Evolutionary conservation across 805 yeast species (phyloP).

Genomic region (Candida parachauliodes): DNA sequence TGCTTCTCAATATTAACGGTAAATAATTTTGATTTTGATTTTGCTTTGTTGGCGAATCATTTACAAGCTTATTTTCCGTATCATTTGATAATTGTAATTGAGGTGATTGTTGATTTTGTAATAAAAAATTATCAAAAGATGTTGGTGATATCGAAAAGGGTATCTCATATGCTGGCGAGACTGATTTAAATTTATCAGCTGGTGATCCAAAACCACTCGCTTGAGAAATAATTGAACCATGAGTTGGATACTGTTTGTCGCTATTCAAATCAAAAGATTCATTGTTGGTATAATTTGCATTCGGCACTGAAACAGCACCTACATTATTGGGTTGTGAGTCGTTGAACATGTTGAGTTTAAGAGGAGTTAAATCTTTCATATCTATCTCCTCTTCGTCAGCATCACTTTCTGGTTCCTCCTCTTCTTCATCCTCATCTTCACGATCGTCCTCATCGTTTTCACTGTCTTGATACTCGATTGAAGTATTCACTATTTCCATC

Average conservation of each 20-base stretch:
- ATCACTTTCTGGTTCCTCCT: slow-evolving; percentile 26
- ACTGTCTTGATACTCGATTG: slow-evolving; percentile 28
- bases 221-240: too few species aligned
- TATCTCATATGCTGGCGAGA: slow-evolving; percentile 18
- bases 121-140: slow-evolving; percentile 12
- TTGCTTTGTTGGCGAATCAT: slow-evolving; percentile 11
- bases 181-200: slow-evolving; percentile 14
- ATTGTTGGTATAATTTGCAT: neutral
- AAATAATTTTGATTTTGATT: slow-evolving; percentile 52
- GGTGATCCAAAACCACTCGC: slow-evolving; percentile 19
- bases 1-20: slow-evolving; percentile 63
- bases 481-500: slow-evolving; percentile 5
- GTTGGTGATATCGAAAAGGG: slow-evolving; percentile 16
- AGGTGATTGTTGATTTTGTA: slow-evolving; percentile 6
- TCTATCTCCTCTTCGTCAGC: slow-evolving; percentile 31
- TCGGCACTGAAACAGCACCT: neutral
- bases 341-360: slow-evolving; percentile 19
- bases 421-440: neutral
- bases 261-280: neutral
- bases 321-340: neutral
- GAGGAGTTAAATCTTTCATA: slow-evolving; percentile 20
- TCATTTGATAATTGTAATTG: neutral
- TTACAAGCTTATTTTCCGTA: neutral
- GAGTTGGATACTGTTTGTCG: neutral
- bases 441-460: slow-evolving; percentile 36